phyloP scores from a whole-genome alignment of 495 filamentous ascomycete species.

The Neurospora terricola region DNA sequence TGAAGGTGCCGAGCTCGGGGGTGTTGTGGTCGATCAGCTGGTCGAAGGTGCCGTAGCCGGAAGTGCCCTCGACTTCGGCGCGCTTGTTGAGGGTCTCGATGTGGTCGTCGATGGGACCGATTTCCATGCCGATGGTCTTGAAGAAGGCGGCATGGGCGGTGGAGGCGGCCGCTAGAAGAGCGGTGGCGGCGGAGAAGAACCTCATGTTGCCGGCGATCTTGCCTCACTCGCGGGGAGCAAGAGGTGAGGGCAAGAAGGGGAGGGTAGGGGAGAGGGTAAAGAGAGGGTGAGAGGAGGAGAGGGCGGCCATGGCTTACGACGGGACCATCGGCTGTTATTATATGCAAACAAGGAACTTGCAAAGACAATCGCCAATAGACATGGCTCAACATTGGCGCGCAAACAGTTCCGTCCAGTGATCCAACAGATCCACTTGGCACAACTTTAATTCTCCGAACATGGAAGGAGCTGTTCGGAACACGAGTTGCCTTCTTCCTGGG shows the following conservation, averaged over 20 bases:
- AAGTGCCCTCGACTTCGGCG: conserved; percentile 12
- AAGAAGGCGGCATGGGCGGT: conserved; percentile 4
- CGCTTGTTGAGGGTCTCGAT: conserved; percentile 12
- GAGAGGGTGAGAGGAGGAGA: neutral
- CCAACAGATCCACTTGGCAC: neutral
- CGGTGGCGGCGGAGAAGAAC: conserved; percentile 4
- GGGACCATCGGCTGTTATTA: neutral
- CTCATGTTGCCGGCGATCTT: neutral
- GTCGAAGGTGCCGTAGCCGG: conserved; percentile 21
- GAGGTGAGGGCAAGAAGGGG: neutral
- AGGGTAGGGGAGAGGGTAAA: neutral
- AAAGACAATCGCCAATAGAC: neutral
- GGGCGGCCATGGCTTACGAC: neutral
- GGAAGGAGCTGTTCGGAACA: neutral
- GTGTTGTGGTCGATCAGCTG: conserved; percentile 26
- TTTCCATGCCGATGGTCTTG: conserved; percentile 12
- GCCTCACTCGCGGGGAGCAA: neutral
- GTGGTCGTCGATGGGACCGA: conserved; percentile 14
- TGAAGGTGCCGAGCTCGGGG: conserved; percentile 24
- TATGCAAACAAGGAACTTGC: neutral
- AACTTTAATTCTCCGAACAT: neutral
- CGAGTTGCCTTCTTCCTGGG: neutral
- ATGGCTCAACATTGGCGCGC: neutral
- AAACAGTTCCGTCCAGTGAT: neutral
- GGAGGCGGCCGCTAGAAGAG: conserved; percentile 1